Evolutionary conservation across 139 green algal species (phyloP), one percentile per base, ranked within the genome.

Genomic region (Yamagishiella unicocca): DNA sequence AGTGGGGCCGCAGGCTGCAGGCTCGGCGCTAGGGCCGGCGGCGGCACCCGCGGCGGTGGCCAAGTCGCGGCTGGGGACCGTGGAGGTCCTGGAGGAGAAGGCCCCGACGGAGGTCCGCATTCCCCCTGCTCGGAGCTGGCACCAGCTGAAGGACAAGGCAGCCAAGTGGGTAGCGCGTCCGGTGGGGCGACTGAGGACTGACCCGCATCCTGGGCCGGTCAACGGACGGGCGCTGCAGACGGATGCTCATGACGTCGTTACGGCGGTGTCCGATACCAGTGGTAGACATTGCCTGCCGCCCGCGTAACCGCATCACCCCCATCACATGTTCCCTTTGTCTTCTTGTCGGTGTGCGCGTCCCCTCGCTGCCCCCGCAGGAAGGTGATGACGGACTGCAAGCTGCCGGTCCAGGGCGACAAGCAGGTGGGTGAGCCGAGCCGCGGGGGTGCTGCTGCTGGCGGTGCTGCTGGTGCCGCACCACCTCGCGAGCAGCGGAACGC

Each of bases 111-210:
- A 61, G 3, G 76, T 90, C 10, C 61, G 89, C 64, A 53, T 89
- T 29, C 90, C 90, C 4, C 78, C 90, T 50, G 89, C 90, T 62
- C 84, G 88, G 17, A 67, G 50, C 19, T 89, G 90, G 37, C 58
- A 88, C 35, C 14, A 83, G 78, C 7, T 93, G 68, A 91, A 90
- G 71, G 90, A 93, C 74, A 89, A 85, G 43, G 76, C 71, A 10
- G 83, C 90, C 25, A 88, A 84, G 50, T 71, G 64, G 21, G n/a
- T n/a, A n/a, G n/a, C n/a, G n/a, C n/a, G n/a, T n/a, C n/a, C n/a
- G n/a, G n/a, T n/a, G n/a, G n/a, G n/a, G n/a, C n/a, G n/a, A n/a
- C n/a, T n/a, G n/a, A n/a, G n/a, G n/a, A n/a, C n/a, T n/a, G n/a
- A n/a, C n/a, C n/a, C n/a, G n/a, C n/a, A n/a, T n/a, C n/a, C n/a